Evolutionary conservation across 2,329 filamentous ascomycete species (phyloP), one percentile per base, ranked within the genome.

Genomic region (Clarireedia homoeocarpa): DNA sequence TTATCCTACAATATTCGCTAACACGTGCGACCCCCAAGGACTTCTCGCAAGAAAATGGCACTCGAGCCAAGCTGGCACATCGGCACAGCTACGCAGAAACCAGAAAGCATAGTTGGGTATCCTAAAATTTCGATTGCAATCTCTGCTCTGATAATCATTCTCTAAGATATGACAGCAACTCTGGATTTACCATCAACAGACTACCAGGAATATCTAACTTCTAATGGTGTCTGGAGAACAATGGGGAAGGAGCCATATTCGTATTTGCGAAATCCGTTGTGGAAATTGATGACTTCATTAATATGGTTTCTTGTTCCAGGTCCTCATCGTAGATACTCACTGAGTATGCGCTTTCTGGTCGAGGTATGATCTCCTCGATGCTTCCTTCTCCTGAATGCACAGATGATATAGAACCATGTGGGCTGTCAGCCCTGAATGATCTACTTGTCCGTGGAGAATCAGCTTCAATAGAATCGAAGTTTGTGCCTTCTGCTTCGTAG

Each of bases 331-430:
- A 58, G 17, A 51, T 50, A 26, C 55, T 61, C 15, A 50, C 53
- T 1, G 59, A 60, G 54, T 61, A 67, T 10, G 58, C 34, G 51
- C 56, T 63, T n/a, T 57, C 59, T 3, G 62, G 53, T 26, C 47
- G 23, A 23, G 39, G 2, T 27, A 26, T 26, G 14, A 34, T 45
- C 12, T 44, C 34, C 5, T 51, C 26, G 2, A 44, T 23, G 4
- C 23, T 51, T 12, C 44, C 39, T 9, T 23, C 47, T 20, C 51
- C 39, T 10, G 39, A 51, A 15, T 55, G 51, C 2, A 12, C 12
- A 3, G 53, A 46, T 14, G 47, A 36, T 4, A 34, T n/a, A 4
- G 53, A 55, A 30, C 15, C 20, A 5, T 27, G 47, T 12, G 24
- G 47, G 20, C 26, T 20, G 20, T 36, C 49, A 14, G 24, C 40